These are phyloP conservation scores for Fusarium denticulatum DNA, from an alignment of 2,329 filamentous ascomycete species.

Conservation along the genomic window DNA sequence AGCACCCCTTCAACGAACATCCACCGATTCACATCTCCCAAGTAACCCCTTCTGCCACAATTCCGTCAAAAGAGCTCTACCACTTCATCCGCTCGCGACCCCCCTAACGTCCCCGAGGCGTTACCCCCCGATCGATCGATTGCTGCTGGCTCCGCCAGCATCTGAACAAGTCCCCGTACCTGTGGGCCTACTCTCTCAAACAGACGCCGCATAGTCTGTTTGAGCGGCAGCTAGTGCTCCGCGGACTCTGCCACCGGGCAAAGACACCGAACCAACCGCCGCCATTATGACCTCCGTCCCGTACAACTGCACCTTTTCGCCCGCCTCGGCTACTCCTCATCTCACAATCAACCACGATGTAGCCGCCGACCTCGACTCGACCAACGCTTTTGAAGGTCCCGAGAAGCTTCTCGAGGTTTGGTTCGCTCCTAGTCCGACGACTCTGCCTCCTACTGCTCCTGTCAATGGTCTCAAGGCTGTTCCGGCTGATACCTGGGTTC, in stretches of 20 bases:
- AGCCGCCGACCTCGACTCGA: conserved; percentile 90
- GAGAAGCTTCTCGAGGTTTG: conserved; percentile 99
- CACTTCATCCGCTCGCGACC: conserved; percentile 85
- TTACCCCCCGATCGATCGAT: conserved; percentile 59
- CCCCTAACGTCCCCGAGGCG: conserved; percentile 88
- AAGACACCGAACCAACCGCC: conserved; percentile 26
- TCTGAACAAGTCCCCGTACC: conserved; percentile 66
- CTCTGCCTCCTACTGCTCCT: conserved; percentile 75
- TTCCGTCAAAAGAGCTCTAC: conserved; percentile 86
- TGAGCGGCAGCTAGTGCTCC: conserved; percentile 98
- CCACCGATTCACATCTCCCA: conserved; percentile 46
- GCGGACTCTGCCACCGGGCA: conserved; percentile 66
- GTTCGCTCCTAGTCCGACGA: conserved; percentile 84
- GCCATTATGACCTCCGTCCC: neutral
- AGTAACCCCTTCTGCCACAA: conserved; percentile 72
- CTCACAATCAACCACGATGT: conserved; percentile 97
- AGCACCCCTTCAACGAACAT: conserved; percentile 57
- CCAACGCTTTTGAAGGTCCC: conserved; percentile 97
- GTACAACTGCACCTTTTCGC: conserved; percentile 81
- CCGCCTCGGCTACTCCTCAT: conserved; percentile 84
- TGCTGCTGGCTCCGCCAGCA: conserved; percentile 93
- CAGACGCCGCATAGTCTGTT: conserved; percentile 95
- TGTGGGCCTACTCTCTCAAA: conserved; percentile 98
- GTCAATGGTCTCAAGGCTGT: conserved; percentile 88
- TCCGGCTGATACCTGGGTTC: conserved; percentile 85